Base-by-base conservation (phyloP, 2,329 filamentous ascomycete genomes). In the Colletotrichum somersetense region DNA sequence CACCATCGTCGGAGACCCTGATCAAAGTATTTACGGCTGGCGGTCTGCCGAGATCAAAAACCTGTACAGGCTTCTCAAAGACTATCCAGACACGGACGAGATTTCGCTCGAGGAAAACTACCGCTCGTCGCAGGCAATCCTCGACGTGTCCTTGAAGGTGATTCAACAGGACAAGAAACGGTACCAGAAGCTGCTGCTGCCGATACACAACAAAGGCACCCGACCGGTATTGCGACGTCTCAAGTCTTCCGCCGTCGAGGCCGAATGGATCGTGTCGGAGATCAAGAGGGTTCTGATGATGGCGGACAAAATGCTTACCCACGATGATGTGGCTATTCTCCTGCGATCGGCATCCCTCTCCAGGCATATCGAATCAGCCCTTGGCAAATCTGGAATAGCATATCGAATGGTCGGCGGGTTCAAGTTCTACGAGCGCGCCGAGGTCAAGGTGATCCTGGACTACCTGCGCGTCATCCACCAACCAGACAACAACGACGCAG, bases 1-100 rank as follows among this genome's bases (percentile, higher is more conserved):
- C 75, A 98, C 96, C 0, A 93, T 98, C 72, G 96, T 99, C 5
- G 96, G 96, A 44, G 96, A 99, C 79, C 96, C 96, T 0, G 96
- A 99, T 80, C 96, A 99, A 81, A 98, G 95, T 80, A 99, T 99
- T 69, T 99, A 98, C 79, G 94, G 96, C 26, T 99, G 97, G 87
- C 91, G 96, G 26, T 95, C 94, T 10, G 96, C 96, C 12, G 96
- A 99, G 80, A 94, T 96, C 76, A 92, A 92, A 79, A 99, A 98
- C 77, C 86, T 98, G 59, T 89, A 89, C 75, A 90, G 93, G 2
- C 91, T 99, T 85, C 89, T 94, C 64, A 85, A 85, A 53, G 91
- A 94, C 71, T 98, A 93, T 78, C 91, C 91, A 0, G 88, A 92
- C 35, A 96, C 95, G 0, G 88, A 94, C 5, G 92, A 96, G 70